Conservation (phyloP, 2,329 filamentous ascomycete species). For the Ophiocordyceps camponoti-floridani region DNA sequence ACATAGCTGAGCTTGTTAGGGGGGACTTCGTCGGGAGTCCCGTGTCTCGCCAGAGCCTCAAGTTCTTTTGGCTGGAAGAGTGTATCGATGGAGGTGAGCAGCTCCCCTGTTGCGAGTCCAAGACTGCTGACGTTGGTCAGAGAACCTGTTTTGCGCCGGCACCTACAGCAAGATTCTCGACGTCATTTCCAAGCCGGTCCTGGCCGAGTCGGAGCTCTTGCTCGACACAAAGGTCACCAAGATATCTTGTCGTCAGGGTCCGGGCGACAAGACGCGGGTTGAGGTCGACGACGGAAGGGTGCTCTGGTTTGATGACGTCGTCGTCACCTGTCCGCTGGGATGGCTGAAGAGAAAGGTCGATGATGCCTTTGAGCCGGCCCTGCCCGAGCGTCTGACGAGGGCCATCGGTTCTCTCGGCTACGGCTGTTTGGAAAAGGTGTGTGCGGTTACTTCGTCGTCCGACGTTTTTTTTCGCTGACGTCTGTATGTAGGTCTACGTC, state of each 20-base stretch:
- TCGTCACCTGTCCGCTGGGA: slow-evolving; percentile 50
- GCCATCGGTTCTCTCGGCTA: slow-evolving; percentile 51
- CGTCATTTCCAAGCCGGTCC: slow-evolving; percentile 36
- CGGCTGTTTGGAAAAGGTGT: slow-evolving; percentile 52
- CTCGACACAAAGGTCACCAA: slow-evolving; percentile 28
- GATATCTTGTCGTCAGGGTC: slow-evolving; percentile 16
- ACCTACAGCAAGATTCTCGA: slow-evolving; percentile 42
- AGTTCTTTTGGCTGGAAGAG: slow-evolving; percentile 64
- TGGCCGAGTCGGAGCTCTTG: slow-evolving; percentile 34
- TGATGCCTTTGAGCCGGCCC: slow-evolving; percentile 40
- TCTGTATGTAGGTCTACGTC: slow-evolving; percentile 30
- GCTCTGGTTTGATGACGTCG: slow-evolving; percentile 46
- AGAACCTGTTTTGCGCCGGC: slow-evolving; percentile 41
- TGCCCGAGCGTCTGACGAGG: slow-evolving; percentile 36
- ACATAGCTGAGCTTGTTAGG: slow-evolving; percentile 8
- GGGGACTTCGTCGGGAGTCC: slow-evolving; percentile 53
- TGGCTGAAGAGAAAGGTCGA: slow-evolving; percentile 44
- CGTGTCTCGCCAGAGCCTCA: slow-evolving; percentile 47
- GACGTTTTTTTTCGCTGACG: not conserved
- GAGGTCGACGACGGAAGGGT: slow-evolving; percentile 15
- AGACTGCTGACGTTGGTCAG: slow-evolving; percentile 12
- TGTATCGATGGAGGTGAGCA: slow-evolving; percentile 49
- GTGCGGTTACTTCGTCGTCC: not conserved
- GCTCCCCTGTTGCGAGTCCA: not conserved
- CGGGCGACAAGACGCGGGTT: slow-evolving; percentile 20